Evolutionary conservation across 176 grass and related monocot genomes (phyloP).

Genomic region (Canna indica): DNA sequence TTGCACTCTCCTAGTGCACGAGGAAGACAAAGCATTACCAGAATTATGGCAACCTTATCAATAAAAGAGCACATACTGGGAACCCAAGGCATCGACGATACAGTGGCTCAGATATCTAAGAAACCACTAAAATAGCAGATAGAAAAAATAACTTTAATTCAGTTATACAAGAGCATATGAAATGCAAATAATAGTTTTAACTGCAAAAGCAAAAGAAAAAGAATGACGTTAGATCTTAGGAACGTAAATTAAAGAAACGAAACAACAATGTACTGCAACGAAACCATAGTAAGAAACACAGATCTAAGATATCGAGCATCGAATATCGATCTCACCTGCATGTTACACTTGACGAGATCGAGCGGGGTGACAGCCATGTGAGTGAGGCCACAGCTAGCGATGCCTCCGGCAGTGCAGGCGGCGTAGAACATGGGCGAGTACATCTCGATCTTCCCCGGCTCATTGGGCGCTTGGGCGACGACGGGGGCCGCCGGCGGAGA

Average conservation of each 20-base stretch:
- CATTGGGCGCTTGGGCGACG: neutral
- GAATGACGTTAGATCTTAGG: neutral
- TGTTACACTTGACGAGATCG: slow-evolving; percentile 13
- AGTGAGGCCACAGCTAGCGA: slow-evolving; percentile 2
- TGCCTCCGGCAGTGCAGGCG: neutral
- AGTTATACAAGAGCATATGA: no score
- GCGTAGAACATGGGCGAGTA: neutral
- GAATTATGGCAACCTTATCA: neutral
- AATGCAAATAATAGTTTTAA: neutral
- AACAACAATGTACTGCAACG: neutral
- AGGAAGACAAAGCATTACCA: no score
- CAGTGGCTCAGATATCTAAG: neutral
- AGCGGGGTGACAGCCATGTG: slow-evolving; percentile 7
- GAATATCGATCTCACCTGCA: slow-evolving; percentile 1
- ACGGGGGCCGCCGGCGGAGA: slow-evolving; percentile 6
- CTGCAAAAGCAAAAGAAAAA: neutral
- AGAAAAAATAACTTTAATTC: no score
- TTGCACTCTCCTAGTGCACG: neutral
- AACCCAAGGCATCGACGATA: neutral
- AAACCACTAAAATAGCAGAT: no score
- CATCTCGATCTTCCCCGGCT: slow-evolving; percentile 5
- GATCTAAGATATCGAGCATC: neutral
- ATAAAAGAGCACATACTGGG: neutral
- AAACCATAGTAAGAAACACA: neutral
- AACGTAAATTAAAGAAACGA: neutral